phyloP scores from a whole-genome alignment of 495 filamentous ascomycete species.

The Penicillium salamii region DNA sequence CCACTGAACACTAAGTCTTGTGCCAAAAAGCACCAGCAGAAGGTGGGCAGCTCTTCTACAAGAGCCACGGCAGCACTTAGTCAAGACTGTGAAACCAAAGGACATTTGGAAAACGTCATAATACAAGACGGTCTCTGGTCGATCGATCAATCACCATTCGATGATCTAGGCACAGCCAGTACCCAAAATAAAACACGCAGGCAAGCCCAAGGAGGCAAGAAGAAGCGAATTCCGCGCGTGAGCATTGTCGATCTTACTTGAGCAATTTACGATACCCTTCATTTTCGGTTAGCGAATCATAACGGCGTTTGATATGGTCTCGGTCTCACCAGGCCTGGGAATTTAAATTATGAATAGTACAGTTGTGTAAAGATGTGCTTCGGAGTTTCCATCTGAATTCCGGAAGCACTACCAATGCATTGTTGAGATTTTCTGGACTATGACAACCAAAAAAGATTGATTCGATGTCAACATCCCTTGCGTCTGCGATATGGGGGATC shows the following conservation, averaged over 20 bases:
- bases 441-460: too few relatives aligned
- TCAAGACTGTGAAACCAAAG: conserved; percentile 1
- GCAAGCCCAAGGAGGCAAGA: conserved; percentile 15
- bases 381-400: not conserved
- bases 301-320: not conserved
- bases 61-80: not conserved
- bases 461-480: too few relatives aligned
- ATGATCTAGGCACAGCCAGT: not conserved
- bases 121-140: conserved; percentile 35
- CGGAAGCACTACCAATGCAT: too few relatives aligned
- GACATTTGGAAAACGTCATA: conserved; percentile 30
- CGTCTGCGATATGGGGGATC: too few relatives aligned
- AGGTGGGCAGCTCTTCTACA: not conserved
- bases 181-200: not conserved
- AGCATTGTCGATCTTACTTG: conserved; percentile 39
- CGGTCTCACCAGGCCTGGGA: not conserved
- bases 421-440: too few relatives aligned
- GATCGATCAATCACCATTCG: conserved; percentile 12
- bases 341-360: not conserved
- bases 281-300: not conserved
- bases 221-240: conserved; percentile 35
- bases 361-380: not conserved
- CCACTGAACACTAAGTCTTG: not conserved
- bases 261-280: conserved; percentile 6
- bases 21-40: not conserved